phyloP scores from a whole-genome alignment of 352 stramenopile genomes.

The Phytophthora sp. region DNA sequence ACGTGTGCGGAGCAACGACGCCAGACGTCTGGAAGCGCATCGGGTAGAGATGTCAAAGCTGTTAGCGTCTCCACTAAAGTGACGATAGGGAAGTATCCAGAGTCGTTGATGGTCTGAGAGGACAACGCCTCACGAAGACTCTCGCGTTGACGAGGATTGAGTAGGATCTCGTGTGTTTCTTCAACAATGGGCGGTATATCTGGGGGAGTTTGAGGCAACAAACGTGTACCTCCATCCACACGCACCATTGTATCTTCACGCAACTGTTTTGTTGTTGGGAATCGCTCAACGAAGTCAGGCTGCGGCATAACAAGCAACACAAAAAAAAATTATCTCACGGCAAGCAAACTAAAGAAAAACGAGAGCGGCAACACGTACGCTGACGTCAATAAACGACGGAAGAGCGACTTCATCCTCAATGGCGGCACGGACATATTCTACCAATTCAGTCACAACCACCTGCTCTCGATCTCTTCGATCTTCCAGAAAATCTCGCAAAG shows the following conservation, averaged over 20 bases:
- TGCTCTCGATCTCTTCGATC: conserved; percentile 57
- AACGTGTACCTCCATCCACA: conserved; percentile 42
- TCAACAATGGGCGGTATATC: conserved; percentile 54
- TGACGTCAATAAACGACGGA: conserved; percentile 61
- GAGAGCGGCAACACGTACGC: conserved; percentile 42
- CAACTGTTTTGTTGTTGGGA: conserved; percentile 61
- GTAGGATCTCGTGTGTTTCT: conserved; percentile 42
- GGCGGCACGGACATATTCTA: conserved; percentile 50
- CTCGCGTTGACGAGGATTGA: conserved; percentile 54
- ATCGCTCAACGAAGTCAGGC: conserved; percentile 60
- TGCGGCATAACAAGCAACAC: conserved; percentile 28
- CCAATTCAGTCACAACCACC: conserved; percentile 47
- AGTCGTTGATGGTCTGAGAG: conserved; percentile 21
- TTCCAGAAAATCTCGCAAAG: conserved; percentile 47
- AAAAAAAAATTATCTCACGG: conserved; percentile 1
- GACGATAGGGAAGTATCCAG: conserved; percentile 32
- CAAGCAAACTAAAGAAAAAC: neutral
- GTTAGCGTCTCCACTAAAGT: conserved; percentile 44
- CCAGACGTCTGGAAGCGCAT: conserved; percentile 55
- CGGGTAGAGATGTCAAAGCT: conserved; percentile 35
- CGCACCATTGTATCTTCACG: conserved; percentile 59
- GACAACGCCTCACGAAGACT: conserved; percentile 33
- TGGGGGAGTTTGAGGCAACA: conserved; percentile 38
- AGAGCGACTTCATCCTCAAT: conserved; percentile 74
- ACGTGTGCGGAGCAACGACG: conserved; percentile 42